phyloP scores from a whole-genome alignment of 2,329 filamentous ascomycete genomes.

The Epichloe amarillans region DNA sequence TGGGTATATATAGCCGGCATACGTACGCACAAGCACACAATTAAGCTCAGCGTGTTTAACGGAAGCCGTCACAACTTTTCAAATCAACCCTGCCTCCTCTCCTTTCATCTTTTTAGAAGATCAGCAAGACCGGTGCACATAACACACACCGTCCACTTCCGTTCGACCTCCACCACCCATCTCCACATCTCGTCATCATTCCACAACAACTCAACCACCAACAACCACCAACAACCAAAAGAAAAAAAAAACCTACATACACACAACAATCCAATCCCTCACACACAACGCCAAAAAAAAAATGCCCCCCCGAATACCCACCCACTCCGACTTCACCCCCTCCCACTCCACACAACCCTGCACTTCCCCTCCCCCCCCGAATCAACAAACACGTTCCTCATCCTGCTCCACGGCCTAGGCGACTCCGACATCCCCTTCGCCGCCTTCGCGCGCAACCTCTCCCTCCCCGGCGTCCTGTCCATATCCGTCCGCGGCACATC shows the following conservation, averaged over 20 bases:
- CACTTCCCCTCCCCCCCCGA: conserved; percentile 39
- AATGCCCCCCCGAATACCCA: conserved; percentile 39
- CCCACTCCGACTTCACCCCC: conserved; percentile 34
- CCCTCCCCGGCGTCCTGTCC: conserved; percentile 63
- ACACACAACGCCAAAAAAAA: conserved; percentile 10
- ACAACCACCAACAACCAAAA: background rate
- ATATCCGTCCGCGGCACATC: conserved; percentile 61
- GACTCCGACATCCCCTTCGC: conserved; percentile 60
- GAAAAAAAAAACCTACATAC: no score
- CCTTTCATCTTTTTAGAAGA: no score
- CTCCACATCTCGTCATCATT: no score
- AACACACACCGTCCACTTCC: no score
- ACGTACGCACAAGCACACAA: no score
- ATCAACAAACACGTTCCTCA: conserved; percentile 57
- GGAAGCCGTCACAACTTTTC: no score
- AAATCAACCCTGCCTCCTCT: no score
- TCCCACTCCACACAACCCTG: conserved; percentile 31
- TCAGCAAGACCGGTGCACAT: no score
- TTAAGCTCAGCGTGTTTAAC: no score
- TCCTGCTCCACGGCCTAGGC: conserved; percentile 76
- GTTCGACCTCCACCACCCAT: no score
- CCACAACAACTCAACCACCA: background rate
- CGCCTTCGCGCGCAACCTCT: conserved; percentile 52
- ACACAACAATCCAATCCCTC: background rate
- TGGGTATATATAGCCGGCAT: no score